Conservation (phyloP, 2,329 filamentous ascomycete genomes). For the Phoma herbarum region DNA sequence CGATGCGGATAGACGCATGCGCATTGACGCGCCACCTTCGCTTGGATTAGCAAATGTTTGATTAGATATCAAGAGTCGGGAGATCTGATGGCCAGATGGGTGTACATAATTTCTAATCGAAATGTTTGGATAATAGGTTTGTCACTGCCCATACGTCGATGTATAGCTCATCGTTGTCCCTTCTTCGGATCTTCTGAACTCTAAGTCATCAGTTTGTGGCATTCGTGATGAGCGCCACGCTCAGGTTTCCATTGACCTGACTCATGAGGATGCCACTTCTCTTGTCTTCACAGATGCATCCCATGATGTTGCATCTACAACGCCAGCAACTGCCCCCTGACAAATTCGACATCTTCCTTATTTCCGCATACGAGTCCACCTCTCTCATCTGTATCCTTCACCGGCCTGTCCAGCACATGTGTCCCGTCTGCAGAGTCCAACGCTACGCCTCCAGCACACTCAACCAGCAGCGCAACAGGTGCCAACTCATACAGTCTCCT, state of each 20-base stretch:
- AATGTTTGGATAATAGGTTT: slow-evolving; percentile 11
- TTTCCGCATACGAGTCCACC: slow-evolving; percentile 46
- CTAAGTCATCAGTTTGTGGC: too few relatives aligned
- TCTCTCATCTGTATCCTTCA: slow-evolving; percentile 44
- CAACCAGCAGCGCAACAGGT: slow-evolving; percentile 67
- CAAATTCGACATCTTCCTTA: slow-evolving; percentile 40
- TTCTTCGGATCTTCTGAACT: too few relatives aligned
- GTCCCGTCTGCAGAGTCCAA: slow-evolving; percentile 57
- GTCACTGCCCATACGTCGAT: too few relatives aligned
- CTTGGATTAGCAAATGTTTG: slow-evolving; percentile 6
- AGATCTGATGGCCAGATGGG: neutral
- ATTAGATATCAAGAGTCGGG: slow-evolving; percentile 3
- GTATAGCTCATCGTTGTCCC: too few relatives aligned
- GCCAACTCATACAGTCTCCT: slow-evolving; percentile 67
- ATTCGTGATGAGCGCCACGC: too few relatives aligned
- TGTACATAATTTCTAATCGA: slow-evolving; percentile 23
- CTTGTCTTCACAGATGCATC: too few relatives aligned
- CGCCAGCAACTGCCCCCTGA: slow-evolving; percentile 12
- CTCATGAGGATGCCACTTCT: too few relatives aligned
- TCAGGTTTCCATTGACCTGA: too few relatives aligned
- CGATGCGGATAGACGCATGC: slow-evolving; percentile 14
- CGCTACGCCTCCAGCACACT: slow-evolving; percentile 67
- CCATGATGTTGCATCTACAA: neutral
- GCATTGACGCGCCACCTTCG: slow-evolving; percentile 14
- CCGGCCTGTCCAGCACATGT: slow-evolving; percentile 30